A percentile compares a stretch with the other conserved stretches of the same genome.
phyloP scores from a whole-genome alignment of 106 monocot species.

The Dendrobium nobile region DNA sequence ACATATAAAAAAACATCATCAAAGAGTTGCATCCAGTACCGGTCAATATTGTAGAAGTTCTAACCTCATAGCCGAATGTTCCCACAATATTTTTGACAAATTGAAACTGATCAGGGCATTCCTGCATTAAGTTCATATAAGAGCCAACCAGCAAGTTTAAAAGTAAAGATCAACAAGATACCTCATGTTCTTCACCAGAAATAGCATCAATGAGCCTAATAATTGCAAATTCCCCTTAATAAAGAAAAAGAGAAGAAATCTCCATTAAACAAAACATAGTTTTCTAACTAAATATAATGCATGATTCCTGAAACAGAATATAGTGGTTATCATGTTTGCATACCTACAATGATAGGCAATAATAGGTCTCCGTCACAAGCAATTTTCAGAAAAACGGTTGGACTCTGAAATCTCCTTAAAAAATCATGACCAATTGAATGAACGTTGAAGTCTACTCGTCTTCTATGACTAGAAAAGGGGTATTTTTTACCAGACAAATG shows the following conservation, averaged over 20 bases:
- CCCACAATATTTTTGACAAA: slow-evolving; percentile 39
- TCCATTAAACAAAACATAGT: neutral
- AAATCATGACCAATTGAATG: slow-evolving; percentile 41
- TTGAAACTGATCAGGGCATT: slow-evolving; percentile 37
- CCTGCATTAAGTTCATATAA: slow-evolving; percentile 32
- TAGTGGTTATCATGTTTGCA: neutral
- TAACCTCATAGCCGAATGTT: slow-evolving; percentile 53
- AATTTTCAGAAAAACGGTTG: slow-evolving; percentile 72
- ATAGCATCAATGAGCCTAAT: slow-evolving; percentile 32
- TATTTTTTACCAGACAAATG: slow-evolving; percentile 19
- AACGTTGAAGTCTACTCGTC: slow-evolving; percentile 21
- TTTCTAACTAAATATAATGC: neutral
- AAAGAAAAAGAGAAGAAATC: slow-evolving; percentile 8
- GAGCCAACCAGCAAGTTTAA: neutral
- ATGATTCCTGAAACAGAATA: neutral
- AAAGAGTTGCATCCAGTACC: neutral
- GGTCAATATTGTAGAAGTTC: neutral
- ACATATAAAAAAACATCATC: neutral
- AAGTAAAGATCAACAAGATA: slow-evolving; percentile 8
- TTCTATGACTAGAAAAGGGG: slow-evolving; percentile 26
- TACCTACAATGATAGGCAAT: slow-evolving; percentile 67
- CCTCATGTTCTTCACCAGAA: slow-evolving; percentile 29
- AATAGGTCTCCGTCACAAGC: slow-evolving; percentile 55
- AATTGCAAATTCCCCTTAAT: slow-evolving; percentile 56
- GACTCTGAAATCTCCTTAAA: slow-evolving; percentile 57